These are phyloP conservation scores for Scytalidium sp. DNA, from an alignment of 2,329 filamentous ascomycete species.

Conservation along the genomic window DNA sequence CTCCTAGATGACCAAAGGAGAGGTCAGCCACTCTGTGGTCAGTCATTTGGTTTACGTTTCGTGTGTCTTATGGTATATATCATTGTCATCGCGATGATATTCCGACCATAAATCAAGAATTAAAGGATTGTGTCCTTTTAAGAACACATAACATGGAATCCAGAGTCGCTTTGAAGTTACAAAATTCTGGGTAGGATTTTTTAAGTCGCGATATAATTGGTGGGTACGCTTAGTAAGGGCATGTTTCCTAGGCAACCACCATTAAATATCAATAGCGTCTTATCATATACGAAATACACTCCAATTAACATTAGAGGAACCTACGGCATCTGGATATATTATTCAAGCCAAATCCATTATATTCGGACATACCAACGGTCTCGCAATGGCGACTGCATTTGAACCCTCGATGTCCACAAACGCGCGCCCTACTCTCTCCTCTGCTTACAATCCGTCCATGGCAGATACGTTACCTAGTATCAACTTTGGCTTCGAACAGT, in stretches of 20 bases:
- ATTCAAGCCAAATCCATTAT: no score
- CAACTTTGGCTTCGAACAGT: constrained; percentile 93
- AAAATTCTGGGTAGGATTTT: neutral
- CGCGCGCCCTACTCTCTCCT: constrained; percentile 44
- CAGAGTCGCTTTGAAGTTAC: neutral
- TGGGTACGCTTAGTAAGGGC: neutral
- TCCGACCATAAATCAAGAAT: neutral
- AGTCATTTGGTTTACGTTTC: constrained; percentile 45
- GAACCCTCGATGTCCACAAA: constrained; percentile 68
- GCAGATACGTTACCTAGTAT: constrained; percentile 80
- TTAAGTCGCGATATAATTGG: neutral
- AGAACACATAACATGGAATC: neutral
- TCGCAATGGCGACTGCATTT: constrained; percentile 58
- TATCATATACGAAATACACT: neutral
- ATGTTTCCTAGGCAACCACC: neutral
- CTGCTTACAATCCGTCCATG: constrained; percentile 61
- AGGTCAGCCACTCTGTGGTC: constrained; percentile 44
- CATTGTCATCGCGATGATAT: constrained; percentile 20
- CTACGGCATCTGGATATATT: no score
- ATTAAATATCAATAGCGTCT: neutral
- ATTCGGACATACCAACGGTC: no score
- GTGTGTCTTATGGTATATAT: constrained; percentile 10
- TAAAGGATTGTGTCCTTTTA: neutral
- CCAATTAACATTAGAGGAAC: neutral
- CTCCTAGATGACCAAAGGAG: constrained; percentile 51